Base-by-base conservation (phyloP, 139 green algal genomes). In the Prasinococcaceae sp. region DNA sequence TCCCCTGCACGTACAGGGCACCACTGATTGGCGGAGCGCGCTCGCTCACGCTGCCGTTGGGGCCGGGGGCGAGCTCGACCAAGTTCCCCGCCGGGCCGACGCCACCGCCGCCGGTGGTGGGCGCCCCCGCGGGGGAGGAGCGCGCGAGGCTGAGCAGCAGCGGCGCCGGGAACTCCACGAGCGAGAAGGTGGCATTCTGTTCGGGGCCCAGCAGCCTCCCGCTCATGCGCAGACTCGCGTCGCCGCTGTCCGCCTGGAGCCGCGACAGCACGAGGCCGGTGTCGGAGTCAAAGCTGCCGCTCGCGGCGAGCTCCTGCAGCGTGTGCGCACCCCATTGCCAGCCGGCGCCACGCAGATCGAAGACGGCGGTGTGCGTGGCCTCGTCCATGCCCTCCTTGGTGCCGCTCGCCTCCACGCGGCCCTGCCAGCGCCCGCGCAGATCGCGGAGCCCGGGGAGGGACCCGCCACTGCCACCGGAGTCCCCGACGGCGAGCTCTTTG, bases 261-360 rank as follows among this genome's bases (percentile, higher is more conserved):
- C 19, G n/a, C 19, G 12, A 25, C n/a, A 47, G 40, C 40, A 25
- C 40, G 6, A 47, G 40, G n/a, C 40, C 40, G 6, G 6, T 47
- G 40, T 47, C n/a, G 44, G 42, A 22, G 33, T 10, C 44, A 20
- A 12, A 71, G 19, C 39, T 41, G 16, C 63, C 63, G 14, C 19
- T 25, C 8, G 53, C 63, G 19, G 32, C 24, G 26, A 73, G 22
- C 30, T 61, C 24, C 44, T 73, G 40, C 62, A 73, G 23, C 16
- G 25, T 42, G 53, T 73, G 69, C 3, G 19, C 33, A n/a, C 64
- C 64, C 63, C 64, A 74, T 32, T 73, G 51, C 64, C 64, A 73
- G 22, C 74, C 41, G 4, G 54, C 27, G 9, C 64, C 64, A 12
- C 38, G 30, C 37, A 73, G 26, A 24, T 71, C 50, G 39, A 71